phyloP scores from a whole-genome alignment of 805 yeast genomes.

The Candida ulmi region DNA sequence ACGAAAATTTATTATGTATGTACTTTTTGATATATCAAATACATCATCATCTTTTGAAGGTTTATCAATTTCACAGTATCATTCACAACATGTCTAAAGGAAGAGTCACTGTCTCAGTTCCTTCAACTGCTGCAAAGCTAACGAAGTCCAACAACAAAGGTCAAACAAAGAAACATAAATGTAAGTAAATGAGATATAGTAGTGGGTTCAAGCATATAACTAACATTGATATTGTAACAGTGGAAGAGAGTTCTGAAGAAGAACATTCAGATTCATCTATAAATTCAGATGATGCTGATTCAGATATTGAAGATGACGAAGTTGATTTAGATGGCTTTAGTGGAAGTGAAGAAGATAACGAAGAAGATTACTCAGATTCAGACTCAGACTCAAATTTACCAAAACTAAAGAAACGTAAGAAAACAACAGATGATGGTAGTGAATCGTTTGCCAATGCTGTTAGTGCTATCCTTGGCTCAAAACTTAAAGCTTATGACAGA shows the following conservation, averaged over 20 bases:
- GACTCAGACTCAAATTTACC: slow-evolving; percentile 26
- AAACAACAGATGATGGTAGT: slow-evolving; percentile 63
- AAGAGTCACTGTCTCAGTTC: slow-evolving; percentile 14
- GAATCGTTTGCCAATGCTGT: slow-evolving; percentile 78
- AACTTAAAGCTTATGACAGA: slow-evolving; percentile 82
- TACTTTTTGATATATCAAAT: not conserved
- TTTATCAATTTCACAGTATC: too few relatives aligned
- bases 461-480: slow-evolving; percentile 76
- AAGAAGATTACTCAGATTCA: slow-evolving; percentile 8
- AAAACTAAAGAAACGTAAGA: slow-evolving; percentile 48
- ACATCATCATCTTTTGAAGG: not conserved
- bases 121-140: slow-evolving; percentile 4
- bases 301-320: slow-evolving; percentile 3
- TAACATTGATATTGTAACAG: too few relatives aligned
- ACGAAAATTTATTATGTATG: too few relatives aligned
- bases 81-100: slow-evolving; percentile 20
- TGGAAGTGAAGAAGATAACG: slow-evolving; percentile 4
- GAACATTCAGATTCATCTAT: slow-evolving; percentile 6
- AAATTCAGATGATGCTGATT: slow-evolving; percentile 10
- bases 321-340: slow-evolving; percentile 1
- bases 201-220: too few relatives aligned
- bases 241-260: slow-evolving; percentile 1
- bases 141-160: not conserved
- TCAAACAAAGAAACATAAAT: not conserved
- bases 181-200: not conserved